Evolutionary conservation across 495 filamentous ascomycete species (phyloP), one percentile per base, ranked within the genome.

Genomic region (Lichenothelia convexa): DNA sequence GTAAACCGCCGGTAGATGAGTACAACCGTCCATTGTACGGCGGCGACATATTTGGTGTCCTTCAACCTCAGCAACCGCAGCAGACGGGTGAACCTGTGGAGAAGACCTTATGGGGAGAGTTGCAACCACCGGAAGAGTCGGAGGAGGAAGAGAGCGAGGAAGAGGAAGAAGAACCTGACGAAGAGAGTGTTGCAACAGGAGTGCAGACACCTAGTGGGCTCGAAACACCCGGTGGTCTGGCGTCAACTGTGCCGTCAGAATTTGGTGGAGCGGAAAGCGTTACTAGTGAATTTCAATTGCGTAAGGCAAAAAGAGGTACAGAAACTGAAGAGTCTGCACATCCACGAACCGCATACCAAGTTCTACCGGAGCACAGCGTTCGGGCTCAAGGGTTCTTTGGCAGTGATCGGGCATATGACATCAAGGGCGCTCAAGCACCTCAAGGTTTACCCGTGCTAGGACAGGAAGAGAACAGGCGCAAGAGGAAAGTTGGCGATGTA

Each of bases 401-500:
- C 26, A 81, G 84, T 40, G 89, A 97, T 45, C 75, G 79, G 46
- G 77, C 75, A 11, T 97, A 97, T 56, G 84, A 95, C 58, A 68
- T 97, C 32, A 55, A 62, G 33, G 60, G 46, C 27, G 54, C 60
- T 42, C 68, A 67, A 33, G 46, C 64, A 35, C 53, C 64, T 13
- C 52, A 55, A 13, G 63, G 67, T 43, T 52, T 77, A 17, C 75
- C 78, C 15, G 68, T 89, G 7, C 68, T 95, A 2, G 89, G 85
- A 8, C 71, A 72, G 40, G 80, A 87, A 5, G 83, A 92, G 38
- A 72, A 80, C 27, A 73, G 56, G 21, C 66, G 76, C 38, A 86
- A 95, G 67, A 66, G 91, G 37, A 94, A 93, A 68, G 86, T 79
- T 0, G 89, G 85, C 12, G 89, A 97, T 57, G 70, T 97, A 18